Base-by-base conservation (phyloP, 768 basidiomycete genomes). In the Piloderma croceum region DNA sequence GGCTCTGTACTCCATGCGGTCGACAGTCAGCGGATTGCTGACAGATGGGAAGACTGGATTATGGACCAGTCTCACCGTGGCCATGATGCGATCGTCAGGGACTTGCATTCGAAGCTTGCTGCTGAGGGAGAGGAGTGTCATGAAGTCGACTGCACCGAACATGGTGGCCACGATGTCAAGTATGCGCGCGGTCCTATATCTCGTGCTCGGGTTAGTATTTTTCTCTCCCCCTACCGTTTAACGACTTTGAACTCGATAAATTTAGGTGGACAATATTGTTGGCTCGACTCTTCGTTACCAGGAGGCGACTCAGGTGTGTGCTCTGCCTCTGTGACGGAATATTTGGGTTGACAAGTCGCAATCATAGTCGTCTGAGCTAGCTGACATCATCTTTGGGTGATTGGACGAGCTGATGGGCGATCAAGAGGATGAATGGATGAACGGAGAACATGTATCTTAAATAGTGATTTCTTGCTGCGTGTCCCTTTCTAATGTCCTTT, bases 161-260 rank as follows among this genome's bases (percentile, higher is more conserved):
- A 37, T 31, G 36, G 38, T 39, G 38, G 34, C 43, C 38, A 39
- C 27, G 37, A 44, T 17, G 31, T 44, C 24, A 15, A 22, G 33
- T 45, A 40, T 36, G 7, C 23, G 2, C 20, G 18, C 24, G 43
- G 22, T 23, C 43, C 43, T 13, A 31, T 45, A n/a, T 33, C 43
- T 38, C 38, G 43, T 34, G 43, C 31, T 34, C 33, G 43, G 20
- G 43, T 45, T 22, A 38, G 43, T 44, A n/a, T n/a, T n/a, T n/a
- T 32, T 38, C 36, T 24, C 38, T 27, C 33, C 34, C 41, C 20
- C 29, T 37, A 32, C 42, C 36, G 15, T 36, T 43, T 31, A 23
- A 43, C 38, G 3, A 23, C 29, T 31, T 37, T 29, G 25, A 42
- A 42, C 23, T 19, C 22, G 23, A 44, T 34, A 22, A 34, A 38